A percentile compares a stretch with the other conserved stretches of the same genome.
Conservation (phyloP, 78 protist species). For the Dictyostelium brefeldianum region DNA sequence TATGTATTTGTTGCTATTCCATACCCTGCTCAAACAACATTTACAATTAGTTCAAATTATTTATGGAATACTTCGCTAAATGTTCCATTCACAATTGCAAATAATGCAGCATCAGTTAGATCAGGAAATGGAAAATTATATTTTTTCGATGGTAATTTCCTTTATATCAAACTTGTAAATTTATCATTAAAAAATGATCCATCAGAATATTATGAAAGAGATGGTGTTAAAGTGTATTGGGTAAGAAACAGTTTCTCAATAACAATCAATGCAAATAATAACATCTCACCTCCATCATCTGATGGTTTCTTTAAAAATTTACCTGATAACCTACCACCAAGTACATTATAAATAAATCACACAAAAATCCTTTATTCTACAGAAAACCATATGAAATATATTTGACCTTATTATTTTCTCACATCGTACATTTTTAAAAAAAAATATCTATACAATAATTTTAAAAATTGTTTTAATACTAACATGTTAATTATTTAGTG, state of each 20-base stretch:
- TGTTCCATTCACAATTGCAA: neutral
- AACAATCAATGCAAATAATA: slow-evolving; percentile 22
- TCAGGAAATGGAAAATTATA: slow-evolving; percentile 37
- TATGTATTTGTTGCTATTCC: slow-evolving; percentile 13
- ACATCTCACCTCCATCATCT: neutral
- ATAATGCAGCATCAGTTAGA: slow-evolving; percentile 16
- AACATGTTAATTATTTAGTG: too few species aligned
- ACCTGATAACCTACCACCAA: slow-evolving; percentile 29
- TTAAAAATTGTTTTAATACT: too few species aligned
- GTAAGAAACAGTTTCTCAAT: neutral
- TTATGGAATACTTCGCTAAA: neutral
- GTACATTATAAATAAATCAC: slow-evolving; percentile 9
- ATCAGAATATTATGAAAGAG: slow-evolving; percentile 4
- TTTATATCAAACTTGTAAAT: slow-evolving; percentile 28
- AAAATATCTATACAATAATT: too few species aligned
- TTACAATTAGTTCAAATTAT: slow-evolving; percentile 4
- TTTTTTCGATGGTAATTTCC: slow-evolving; percentile 28
- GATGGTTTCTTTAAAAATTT: slow-evolving; percentile 4
- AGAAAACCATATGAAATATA: too few species aligned
- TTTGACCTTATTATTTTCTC: too few species aligned
- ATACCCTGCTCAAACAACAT: slow-evolving; percentile 25
- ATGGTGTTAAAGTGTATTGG: slow-evolving; percentile 25
- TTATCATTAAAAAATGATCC: neutral
- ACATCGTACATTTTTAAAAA: too few species aligned
- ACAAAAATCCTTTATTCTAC: too few species aligned